phyloP scores from a whole-genome alignment of 768 basidiomycete species.

The Boletus patriciae region DNA sequence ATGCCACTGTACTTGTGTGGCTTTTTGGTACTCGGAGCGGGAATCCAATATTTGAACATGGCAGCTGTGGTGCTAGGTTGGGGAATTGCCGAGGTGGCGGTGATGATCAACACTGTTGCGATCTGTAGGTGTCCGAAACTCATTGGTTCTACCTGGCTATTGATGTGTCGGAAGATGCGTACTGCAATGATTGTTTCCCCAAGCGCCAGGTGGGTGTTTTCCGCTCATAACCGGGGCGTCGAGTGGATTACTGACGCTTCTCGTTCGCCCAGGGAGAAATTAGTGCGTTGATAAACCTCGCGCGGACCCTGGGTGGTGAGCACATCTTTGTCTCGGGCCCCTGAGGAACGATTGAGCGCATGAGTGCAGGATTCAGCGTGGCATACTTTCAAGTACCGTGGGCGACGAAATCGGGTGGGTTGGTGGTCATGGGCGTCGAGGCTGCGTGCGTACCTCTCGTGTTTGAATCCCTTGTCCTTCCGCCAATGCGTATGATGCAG shows the following conservation, averaged over 20 bases:
- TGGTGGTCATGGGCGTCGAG: constrained; percentile 39
- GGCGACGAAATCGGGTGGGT: constrained; percentile 36
- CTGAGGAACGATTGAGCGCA: neutral
- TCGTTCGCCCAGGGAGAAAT: constrained; percentile 37
- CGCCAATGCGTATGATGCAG: constrained; percentile 13
- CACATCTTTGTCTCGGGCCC: neutral
- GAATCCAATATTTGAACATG: constrained; percentile 34
- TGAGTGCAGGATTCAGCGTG: constrained; percentile 34
- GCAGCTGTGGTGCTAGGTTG: constrained; percentile 41
- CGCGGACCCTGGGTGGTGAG: constrained; percentile 35
- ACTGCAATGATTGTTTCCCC: constrained; percentile 41
- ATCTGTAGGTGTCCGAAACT: constrained; percentile 31
- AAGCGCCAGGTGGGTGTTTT: constrained; percentile 23
- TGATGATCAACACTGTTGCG: constrained; percentile 42
- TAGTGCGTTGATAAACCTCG: constrained; percentile 45
- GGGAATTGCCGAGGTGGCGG: constrained; percentile 40
- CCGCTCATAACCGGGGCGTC: neutral
- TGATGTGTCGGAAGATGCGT: constrained; percentile 32
- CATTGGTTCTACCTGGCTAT: neutral
- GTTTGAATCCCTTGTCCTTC: neutral
- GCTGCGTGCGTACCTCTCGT: constrained; percentile 31
- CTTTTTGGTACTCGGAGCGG: constrained; percentile 43
- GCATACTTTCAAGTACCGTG: constrained; percentile 44
- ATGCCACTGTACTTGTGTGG: constrained; percentile 43
- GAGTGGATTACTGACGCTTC: neutral